Evolutionary conservation across 805 yeast species (phyloP).

Genomic region (Candida dajiaensis): DNA sequence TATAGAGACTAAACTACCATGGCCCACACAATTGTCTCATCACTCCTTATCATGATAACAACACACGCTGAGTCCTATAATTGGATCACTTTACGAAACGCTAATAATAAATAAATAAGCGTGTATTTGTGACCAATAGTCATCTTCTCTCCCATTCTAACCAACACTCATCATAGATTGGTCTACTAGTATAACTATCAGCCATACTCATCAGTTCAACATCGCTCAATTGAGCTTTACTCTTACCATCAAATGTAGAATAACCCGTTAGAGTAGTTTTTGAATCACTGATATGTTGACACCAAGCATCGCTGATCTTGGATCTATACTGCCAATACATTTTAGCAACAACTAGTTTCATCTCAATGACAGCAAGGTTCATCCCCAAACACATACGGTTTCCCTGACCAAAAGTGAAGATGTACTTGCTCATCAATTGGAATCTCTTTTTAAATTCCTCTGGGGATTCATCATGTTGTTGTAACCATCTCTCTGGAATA

Average conservation of each 20-base stretch:
- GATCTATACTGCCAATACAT: slow-evolving; percentile 45
- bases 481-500: slow-evolving; percentile 62
- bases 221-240: slow-evolving; percentile 26
- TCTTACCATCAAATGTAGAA: slow-evolving; percentile 1
- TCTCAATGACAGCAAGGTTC: slow-evolving; percentile 61
- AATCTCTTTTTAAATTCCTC: slow-evolving; percentile 31
- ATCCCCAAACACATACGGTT: slow-evolving; percentile 70
- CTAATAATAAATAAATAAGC: neutral
- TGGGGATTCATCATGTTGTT: slow-evolving; percentile 29
- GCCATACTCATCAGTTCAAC: slow-evolving; percentile 48
- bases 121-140: neutral
- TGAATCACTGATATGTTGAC: slow-evolving; percentile 23
- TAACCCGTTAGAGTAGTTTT: slow-evolving; percentile 24
- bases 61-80: no score
- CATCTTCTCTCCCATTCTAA: slow-evolving; percentile 19
- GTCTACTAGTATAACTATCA: slow-evolving; percentile 51
- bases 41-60: no score
- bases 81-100: no score
- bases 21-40: no score
- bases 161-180: slow-evolving; percentile 48
- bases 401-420: slow-evolving; percentile 72
- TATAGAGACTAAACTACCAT: no score
- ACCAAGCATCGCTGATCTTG: slow-evolving; percentile 38
- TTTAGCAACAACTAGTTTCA: slow-evolving; percentile 50
- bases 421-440: slow-evolving; percentile 41